phyloP scores from a whole-genome alignment of 2,329 filamentous ascomycete species.

The Immersiporthe knoxdaviesiana region DNA sequence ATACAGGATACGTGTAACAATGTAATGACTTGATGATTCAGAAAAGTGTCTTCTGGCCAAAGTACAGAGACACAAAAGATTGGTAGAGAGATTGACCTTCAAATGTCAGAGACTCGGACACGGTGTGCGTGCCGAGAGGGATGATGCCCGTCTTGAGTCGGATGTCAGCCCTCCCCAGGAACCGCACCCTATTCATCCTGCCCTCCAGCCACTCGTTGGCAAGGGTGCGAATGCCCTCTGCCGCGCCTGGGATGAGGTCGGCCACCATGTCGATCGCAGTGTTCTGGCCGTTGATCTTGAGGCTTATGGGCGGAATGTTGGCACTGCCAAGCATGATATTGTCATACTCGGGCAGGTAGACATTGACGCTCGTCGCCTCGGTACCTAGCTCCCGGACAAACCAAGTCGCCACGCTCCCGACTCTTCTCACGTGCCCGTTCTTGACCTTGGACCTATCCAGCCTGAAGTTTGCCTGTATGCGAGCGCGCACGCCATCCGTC shows the following conservation, averaged over 20 bases:
- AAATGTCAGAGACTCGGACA: conserved; percentile 77
- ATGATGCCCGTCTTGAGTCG: conserved; percentile 79
- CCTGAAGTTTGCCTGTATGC: conserved; percentile 79
- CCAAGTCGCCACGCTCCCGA: conserved; percentile 81
- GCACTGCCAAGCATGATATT: conserved; percentile 79
- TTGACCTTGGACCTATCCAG: conserved; percentile 78
- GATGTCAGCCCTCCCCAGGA: conserved; percentile 75
- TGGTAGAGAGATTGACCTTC: conserved; percentile 78
- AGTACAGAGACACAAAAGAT: conserved; percentile 63
- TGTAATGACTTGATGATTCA: conserved; percentile 33
- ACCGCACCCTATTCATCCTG: conserved; percentile 68
- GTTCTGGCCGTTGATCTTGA: conserved; percentile 77
- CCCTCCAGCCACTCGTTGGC: conserved; percentile 90
- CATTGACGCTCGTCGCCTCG: conserved; percentile 70
- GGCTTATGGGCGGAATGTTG: conserved; percentile 71
- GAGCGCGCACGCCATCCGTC: conserved; percentile 72
- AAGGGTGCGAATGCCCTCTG: conserved; percentile 75
- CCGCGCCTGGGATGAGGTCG: conserved; percentile 74
- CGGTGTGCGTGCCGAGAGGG: conserved; percentile 73
- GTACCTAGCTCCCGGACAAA: conserved; percentile 77
- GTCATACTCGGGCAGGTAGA: conserved; percentile 83
- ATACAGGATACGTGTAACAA: conserved; percentile 14
- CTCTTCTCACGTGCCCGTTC: conserved; percentile 69
- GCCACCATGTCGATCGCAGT: conserved; percentile 80
- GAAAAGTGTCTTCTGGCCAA: conserved; percentile 59